These are phyloP conservation scores for Glycine tomentella DNA, from an alignment of 306 rosid genomes.

Conservation along the genomic window DNA sequence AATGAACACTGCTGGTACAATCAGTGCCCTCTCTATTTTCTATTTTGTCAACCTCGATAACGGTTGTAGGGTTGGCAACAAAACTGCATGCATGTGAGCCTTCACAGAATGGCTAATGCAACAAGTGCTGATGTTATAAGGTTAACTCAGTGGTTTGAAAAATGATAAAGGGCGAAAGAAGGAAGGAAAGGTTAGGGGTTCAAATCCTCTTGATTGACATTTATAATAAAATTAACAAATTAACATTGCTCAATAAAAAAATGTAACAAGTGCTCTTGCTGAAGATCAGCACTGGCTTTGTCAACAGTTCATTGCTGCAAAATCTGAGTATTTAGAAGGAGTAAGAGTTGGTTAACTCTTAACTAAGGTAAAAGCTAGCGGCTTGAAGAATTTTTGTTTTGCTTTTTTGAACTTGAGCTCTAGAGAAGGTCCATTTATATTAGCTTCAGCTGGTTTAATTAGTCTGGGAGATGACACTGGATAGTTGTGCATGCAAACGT, in stretches of 20 bases:
- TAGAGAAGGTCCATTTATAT: constrained; percentile 51
- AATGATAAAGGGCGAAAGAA: too few species aligned
- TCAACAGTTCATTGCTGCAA: constrained; percentile 62
- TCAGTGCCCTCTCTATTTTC: constrained; percentile 57
- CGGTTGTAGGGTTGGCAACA: constrained; percentile 58
- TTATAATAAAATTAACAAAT: too few species aligned
- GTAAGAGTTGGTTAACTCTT: neutral
- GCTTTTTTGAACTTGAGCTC: constrained; percentile 43
- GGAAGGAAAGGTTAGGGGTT: too few species aligned
- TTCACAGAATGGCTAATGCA: constrained; percentile 58
- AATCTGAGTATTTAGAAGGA: neutral
- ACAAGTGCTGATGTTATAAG: constrained; percentile 16
- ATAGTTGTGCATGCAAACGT: constrained; percentile 15
- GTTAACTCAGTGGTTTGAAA: too few species aligned
- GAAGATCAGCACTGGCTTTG: constrained; percentile 76
- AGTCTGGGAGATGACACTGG: constrained; percentile 18
- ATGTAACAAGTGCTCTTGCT: constrained; percentile 60
- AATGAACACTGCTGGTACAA: constrained; percentile 74
- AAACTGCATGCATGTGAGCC: constrained; percentile 56
- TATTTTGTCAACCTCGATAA: constrained; percentile 65
- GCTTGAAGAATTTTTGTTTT: constrained; percentile 30
- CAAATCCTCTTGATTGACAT: too few species aligned
- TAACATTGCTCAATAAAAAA: too few species aligned
- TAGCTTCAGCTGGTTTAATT: constrained; percentile 32
- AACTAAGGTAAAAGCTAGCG: neutral